These are phyloP conservation scores for Ganoderma meredithae DNA, from an alignment of 1,284 basidiomycete genomes.

Conservation along the genomic window DNA sequence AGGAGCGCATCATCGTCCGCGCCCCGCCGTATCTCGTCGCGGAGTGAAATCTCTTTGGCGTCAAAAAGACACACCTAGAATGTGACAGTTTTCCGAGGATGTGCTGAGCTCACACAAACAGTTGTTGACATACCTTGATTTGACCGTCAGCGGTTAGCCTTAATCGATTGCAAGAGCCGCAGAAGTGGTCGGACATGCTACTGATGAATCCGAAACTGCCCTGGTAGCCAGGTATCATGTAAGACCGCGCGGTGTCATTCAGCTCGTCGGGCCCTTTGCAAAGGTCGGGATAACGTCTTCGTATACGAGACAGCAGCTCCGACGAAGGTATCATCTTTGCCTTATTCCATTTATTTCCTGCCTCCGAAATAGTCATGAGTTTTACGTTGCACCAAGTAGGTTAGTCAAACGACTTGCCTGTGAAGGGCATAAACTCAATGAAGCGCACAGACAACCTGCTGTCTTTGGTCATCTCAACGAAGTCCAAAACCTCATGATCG, in stretches of 20 bases:
- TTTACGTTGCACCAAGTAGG: background rate
- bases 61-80: constrained; percentile 87
- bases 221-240: constrained; percentile 73
- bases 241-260: constrained; percentile 86
- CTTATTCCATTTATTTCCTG: constrained; percentile 89
- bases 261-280: constrained; percentile 67
- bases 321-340: constrained; percentile 81
- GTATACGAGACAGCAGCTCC: constrained; percentile 63
- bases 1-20: constrained; percentile 72
- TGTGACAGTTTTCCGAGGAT: constrained; percentile 8
- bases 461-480: constrained; percentile 78
- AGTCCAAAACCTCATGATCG: constrained; percentile 79
- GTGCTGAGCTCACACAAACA: constrained; percentile 4
- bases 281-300: constrained; percentile 54
- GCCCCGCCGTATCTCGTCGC: constrained; percentile 75
- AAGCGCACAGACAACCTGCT: constrained; percentile 78
- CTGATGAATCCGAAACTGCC: constrained; percentile 90
- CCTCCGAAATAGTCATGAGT: constrained; percentile 13
- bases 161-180: constrained; percentile 84
- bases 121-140: constrained; percentile 69
- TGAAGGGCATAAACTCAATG: constrained; percentile 95
- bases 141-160: constrained; percentile 89
- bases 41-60: constrained; percentile 82
- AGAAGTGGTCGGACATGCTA: constrained; percentile 94
- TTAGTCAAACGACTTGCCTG: constrained; percentile 55